These are phyloP conservation scores for Plasmodium relictum DNA, from an alignment of 169 alveolate genomes.

Conservation along the genomic window DNA sequence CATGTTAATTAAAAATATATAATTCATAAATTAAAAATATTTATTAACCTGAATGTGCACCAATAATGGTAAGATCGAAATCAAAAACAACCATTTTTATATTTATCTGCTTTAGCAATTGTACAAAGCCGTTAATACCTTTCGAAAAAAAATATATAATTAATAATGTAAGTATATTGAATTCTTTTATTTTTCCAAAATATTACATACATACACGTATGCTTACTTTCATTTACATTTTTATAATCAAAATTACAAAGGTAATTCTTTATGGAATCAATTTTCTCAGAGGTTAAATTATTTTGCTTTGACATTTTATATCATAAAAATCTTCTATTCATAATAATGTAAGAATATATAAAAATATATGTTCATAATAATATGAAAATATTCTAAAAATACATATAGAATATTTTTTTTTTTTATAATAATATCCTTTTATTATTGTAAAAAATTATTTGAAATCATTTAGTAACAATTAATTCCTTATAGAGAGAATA, in stretches of 20 bases:
- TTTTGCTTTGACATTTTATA: too few species aligned
- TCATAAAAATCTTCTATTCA: too few species aligned
- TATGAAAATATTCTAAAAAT: too few species aligned
- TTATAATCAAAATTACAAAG: constrained; percentile 20
- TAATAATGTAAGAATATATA: too few species aligned
- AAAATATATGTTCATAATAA: too few species aligned
- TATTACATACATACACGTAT: not conserved
- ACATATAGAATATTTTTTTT: too few species aligned
- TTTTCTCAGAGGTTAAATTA: constrained; percentile 5
- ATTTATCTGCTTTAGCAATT: constrained; percentile 29
- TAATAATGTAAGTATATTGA: not conserved
- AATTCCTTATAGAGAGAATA: too few species aligned
- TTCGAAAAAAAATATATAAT: not conserved
- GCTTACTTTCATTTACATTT: constrained; percentile 34
- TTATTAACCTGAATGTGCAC: constrained; percentile 56
- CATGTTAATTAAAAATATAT: not conserved
- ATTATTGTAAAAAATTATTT: too few species aligned
- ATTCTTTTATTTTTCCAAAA: not conserved
- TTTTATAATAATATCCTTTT: too few species aligned
- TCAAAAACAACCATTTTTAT: constrained; percentile 68
- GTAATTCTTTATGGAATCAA: constrained; percentile 19
- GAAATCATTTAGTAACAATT: too few species aligned
- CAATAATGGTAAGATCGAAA: constrained; percentile 59
- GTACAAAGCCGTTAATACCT: constrained; percentile 46
- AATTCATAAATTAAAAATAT: not conserved